Evolutionary conservation across 768 basidiomycete species (phyloP).

Genomic region (Termitomyces bulborhizus): DNA sequence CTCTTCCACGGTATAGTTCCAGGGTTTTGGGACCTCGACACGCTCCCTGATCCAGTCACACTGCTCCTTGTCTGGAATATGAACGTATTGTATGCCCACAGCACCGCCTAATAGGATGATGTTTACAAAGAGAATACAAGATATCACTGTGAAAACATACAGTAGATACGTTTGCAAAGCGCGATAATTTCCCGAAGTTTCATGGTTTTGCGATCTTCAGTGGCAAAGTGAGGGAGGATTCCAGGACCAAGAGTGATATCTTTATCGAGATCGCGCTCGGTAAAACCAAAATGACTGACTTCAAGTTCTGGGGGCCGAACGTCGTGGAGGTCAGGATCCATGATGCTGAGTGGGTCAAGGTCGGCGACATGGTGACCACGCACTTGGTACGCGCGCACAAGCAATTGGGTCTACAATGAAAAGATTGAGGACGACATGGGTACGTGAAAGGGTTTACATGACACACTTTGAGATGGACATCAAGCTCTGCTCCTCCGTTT

Average conservation of each 20-base stretch:
- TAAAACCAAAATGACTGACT: conserved; percentile 92
- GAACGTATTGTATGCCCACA: conserved; percentile 86
- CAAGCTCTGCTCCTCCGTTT: conserved; percentile 68
- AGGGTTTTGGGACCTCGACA: conserved; percentile 90
- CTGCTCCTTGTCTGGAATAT: conserved; percentile 97
- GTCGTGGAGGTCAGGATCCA: conserved; percentile 80
- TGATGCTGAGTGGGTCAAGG: conserved; percentile 92
- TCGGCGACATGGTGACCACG: conserved; percentile 96
- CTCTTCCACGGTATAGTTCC: conserved; percentile 97
- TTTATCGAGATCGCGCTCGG: conserved; percentile 89
- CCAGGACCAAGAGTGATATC: conserved; percentile 94
- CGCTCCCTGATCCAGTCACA: conserved; percentile 99
- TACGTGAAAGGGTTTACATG: conserved; percentile 9
- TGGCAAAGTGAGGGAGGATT: conserved; percentile 93
- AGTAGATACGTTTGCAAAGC: conserved; percentile 88
- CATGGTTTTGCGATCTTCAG: conserved; percentile 82
- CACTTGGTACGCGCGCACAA: conserved; percentile 98
- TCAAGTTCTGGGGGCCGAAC: conserved; percentile 84
- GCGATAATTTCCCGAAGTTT: conserved; percentile 88
- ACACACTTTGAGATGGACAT: conserved; percentile 89
- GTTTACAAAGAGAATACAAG: not conserved
- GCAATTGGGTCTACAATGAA: conserved; percentile 79
- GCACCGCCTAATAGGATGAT: conserved; percentile 56
- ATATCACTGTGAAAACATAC: conserved; percentile 39
- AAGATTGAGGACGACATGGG: conserved; percentile 1